Evolutionary conservation across 306 rosid species (phyloP), one percentile per base, ranked within the genome.

Genomic region (Arachis stenosperma): DNA sequence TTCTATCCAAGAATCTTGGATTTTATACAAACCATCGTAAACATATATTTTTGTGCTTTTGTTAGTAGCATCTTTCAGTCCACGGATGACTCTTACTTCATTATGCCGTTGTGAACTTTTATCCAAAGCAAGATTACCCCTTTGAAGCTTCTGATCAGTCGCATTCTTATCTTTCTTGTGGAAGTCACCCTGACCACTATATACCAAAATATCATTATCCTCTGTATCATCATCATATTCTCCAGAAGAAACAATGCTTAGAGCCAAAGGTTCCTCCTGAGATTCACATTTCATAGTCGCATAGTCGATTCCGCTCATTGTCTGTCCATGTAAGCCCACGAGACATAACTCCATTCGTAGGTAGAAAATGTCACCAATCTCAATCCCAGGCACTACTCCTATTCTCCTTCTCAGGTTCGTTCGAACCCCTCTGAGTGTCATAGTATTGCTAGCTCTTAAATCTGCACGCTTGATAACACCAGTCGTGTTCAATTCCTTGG

Each of bases 41-140:
- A 89, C 69, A 81, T 89, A 89, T 48, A 89, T 30, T 85, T 89
- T 89, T 27, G 57, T 29, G 22, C n/a, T 71, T 74, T 65, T 71
- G 65, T 11, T 85, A 7, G 5, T 15, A 9, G 60, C 57, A 74
- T 89, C 89, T 65, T 36, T 85, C 65, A 86, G 9, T 6, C 91
- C 95, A 17, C 95, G 84, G 39, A 89, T 83, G 46, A 89, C 91
- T 81, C 95, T 82, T 14, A 89, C 67, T 58, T 83, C 91, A 57
- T 87, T 85, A 4, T 72, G 71, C 6, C 82, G 81, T 3, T 73
- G 69, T 17, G 81, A 57, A 81, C 88, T 89, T 77, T 50, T 85
- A 53, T 89, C 87, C 54, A 89, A 73, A 57, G 95, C 88, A 55
- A 89, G 95, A 79, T 89, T 89, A 14, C 95, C 91, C 77, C 95